Evolutionary conservation across 2,329 filamentous ascomycete genomes (phyloP).

Genomic region (Alternaria longipes): DNA sequence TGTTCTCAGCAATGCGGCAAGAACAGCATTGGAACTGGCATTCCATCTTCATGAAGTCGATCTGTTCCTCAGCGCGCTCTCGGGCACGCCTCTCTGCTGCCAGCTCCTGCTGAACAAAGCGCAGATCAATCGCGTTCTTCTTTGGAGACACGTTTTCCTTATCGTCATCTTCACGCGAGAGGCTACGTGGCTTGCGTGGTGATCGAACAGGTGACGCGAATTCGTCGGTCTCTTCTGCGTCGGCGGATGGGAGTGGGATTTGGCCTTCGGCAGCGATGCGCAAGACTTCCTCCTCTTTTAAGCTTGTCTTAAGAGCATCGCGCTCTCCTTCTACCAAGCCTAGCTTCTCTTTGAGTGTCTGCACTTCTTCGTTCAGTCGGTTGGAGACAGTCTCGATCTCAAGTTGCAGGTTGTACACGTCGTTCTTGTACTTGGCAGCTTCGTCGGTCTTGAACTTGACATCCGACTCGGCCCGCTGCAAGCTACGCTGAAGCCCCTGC

Average conservation of each 20-base stretch:
- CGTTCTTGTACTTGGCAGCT: constrained; percentile 50
- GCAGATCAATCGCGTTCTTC: constrained; percentile 57
- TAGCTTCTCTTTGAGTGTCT: constrained; percentile 69
- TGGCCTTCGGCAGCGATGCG: constrained; percentile 76
- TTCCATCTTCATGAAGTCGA: constrained; percentile 80
- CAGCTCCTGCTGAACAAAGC: constrained; percentile 62
- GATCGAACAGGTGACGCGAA: constrained; percentile 69
- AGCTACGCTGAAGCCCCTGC: constrained; percentile 37
- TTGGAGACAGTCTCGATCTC: constrained; percentile 69
- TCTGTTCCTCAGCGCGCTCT: constrained; percentile 73
- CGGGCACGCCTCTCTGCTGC: constrained; percentile 66
- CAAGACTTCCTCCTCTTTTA: constrained; percentile 77
- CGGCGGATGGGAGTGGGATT: constrained; percentile 68
- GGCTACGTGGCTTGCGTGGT: constrained; percentile 56
- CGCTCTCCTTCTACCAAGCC: constrained; percentile 76
- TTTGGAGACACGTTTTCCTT: constrained; percentile 58
- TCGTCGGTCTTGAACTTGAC: constrained; percentile 45
- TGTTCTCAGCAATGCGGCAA: constrained; percentile 58
- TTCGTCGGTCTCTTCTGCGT: constrained; percentile 66
- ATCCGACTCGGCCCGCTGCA: constrained; percentile 42
- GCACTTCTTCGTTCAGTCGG: constrained; percentile 71
- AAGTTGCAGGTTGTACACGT: constrained; percentile 55
- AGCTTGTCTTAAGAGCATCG: constrained; percentile 75
- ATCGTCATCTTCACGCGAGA: constrained; percentile 53
- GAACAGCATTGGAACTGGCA: constrained; percentile 74